These are phyloP conservation scores for Insectozyma bohioensis DNA, from an alignment of 1,139 yeast species.

Conservation along the genomic window DNA sequence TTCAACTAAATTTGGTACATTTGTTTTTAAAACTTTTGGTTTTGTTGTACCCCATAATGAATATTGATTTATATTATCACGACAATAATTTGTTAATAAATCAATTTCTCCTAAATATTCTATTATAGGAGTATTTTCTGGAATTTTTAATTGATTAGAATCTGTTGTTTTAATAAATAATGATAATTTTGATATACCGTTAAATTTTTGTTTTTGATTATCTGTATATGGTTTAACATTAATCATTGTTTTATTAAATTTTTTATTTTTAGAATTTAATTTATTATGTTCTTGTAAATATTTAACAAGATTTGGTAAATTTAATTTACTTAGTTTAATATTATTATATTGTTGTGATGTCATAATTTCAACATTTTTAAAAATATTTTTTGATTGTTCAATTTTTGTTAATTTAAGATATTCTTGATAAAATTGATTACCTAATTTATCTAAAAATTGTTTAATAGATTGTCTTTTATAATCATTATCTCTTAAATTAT, in stretches of 20 bases:
- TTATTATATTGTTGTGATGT: conserved; percentile 27
- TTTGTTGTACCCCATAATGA: conserved; percentile 81
- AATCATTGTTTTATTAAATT: conserved; percentile 26
- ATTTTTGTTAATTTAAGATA: conserved; percentile 12
- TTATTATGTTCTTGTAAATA: conserved; percentile 28
- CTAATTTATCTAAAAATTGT: conserved; percentile 23
- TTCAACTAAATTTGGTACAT: conserved; percentile 43
- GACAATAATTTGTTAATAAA: conserved; percentile 58
- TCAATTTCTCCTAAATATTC: conserved; percentile 78
- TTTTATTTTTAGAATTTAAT: conserved; percentile 19
- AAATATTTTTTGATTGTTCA: conserved; percentile 13
- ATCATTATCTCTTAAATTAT: conserved; percentile 47
- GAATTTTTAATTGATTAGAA: conserved; percentile 23
- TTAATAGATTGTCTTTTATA: conserved; percentile 42
- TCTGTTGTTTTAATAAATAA: conserved; percentile 42
- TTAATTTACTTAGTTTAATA: conserved; percentile 30
- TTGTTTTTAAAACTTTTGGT: conserved; percentile 61
- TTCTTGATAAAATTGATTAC: conserved; percentile 19
- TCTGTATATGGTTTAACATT: conserved; percentile 52
- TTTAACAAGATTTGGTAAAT: conserved; percentile 35
- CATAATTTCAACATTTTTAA: conserved; percentile 22
- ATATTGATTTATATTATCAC: conserved; percentile 74
- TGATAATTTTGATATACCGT: conserved; percentile 72
- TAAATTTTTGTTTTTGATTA: conserved; percentile 60
- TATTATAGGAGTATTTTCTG: conserved; percentile 53